Conservation (phyloP, 257 asterid genomes). For the Ajuga chamaepitys region DNA sequence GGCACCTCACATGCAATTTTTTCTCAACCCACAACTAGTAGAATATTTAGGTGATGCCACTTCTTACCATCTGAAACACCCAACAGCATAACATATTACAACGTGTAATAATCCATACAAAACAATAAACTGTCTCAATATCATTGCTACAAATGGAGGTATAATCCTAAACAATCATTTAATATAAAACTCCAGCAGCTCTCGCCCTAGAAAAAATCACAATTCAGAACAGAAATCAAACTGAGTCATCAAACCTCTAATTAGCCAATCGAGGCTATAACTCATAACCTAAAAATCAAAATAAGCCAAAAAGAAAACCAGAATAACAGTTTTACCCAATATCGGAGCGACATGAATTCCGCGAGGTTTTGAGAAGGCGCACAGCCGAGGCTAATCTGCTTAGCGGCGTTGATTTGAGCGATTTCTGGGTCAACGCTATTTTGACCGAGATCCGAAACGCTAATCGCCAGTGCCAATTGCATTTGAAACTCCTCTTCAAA, state of each 20-base stretch:
- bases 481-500: slow-evolving; percentile 97
- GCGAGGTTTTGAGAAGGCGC: slow-evolving; percentile 56
- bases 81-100: background rate
- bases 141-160: too few relatives aligned
- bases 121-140: background rate
- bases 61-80: slow-evolving; percentile 1
- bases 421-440: slow-evolving; percentile 71
- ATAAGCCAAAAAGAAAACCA: background rate
- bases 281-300: background rate
- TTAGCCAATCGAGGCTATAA: background rate
- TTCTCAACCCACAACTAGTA: background rate
- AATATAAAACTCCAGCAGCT: background rate
- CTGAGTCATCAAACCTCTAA: slow-evolving; percentile 2
- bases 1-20: background rate
- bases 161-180: background rate
- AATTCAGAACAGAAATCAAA: background rate
- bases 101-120: background rate
- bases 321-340: slow-evolving; percentile 65
- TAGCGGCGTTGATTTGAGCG: slow-evolving; percentile 80
- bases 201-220: background rate
- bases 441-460: slow-evolving; percentile 74
- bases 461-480: slow-evolving; percentile 94
- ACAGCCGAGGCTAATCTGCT: slow-evolving; percentile 90
- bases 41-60: background rate
- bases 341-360: slow-evolving; percentile 68